Evolutionary conservation across 2,329 filamentous ascomycete genomes (phyloP), one percentile per base, ranked within the genome.

Genomic region (Ceratocystis lukuohia): DNA sequence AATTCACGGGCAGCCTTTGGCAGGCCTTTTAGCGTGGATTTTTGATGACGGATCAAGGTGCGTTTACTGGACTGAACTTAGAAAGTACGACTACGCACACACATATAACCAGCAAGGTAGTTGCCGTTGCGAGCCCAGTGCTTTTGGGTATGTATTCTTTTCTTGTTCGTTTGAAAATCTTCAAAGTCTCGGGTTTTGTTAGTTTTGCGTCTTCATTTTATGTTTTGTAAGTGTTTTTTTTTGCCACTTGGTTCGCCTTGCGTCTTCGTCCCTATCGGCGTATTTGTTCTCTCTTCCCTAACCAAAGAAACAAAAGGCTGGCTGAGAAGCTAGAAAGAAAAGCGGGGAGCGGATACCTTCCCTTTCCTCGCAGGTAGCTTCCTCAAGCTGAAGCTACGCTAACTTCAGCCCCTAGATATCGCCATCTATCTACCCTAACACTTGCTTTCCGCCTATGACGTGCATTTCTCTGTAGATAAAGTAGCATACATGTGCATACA

Each of bases 81-180:
- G 56, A 59, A 59, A 30, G 56, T 59, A 30, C 56, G 8, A 59
- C 56, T 33, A n/a, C 20, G 48, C 48, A 53, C 48, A 25, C 28
- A 41, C 57, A 61, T 33, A 28, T 17, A 62, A 62, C 22, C 37
- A 6, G 37, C 61, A 20, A 62, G 61, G 44, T 45, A 62, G 37
- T 62, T 62, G 61, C 44, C 37, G 61, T 46, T 46, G 61, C 37
- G 61, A 44, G 61, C 61, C 44, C 44, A 44, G 45, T 45, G 61
- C 61, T 62, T 62, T 44, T 46, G 15, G 37, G 56, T 50, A 50
- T 22, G 17, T 50, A 50, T 28, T 28, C 20, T 53, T 53, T 53
- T 53, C 5, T 28, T 28, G 46, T 48, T 7, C 8, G 17, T 8
- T 6, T 48, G 46, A 53, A 53, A 28, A 53, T 22, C 12, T 15